Evolutionary conservation across 371 early-diverging fungal genomes (phyloP), one percentile per base, ranked within the genome.

Genomic region (Mortierella sp.): DNA sequence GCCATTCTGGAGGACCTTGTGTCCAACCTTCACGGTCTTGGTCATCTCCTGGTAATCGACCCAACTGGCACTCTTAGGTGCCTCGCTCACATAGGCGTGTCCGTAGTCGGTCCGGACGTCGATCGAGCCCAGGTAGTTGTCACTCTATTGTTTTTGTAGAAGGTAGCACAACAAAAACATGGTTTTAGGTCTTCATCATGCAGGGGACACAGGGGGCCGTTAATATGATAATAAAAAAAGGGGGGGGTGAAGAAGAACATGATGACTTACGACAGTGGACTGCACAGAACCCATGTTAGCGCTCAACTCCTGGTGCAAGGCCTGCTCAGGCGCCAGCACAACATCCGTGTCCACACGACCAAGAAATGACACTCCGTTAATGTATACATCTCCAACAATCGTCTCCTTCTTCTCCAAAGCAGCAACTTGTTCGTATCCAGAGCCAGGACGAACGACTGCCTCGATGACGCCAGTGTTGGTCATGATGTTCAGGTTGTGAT

Each of bases 71-170:
- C 82, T 81, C 8, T 44, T 21, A 16, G 56, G 44, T 10, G 65
- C 74, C 32, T 77, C 77, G 6, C 21, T 43, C 11, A 81, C 75
- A 10, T 27, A 32, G 16, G 43, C 27, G 14, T 43, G 27, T 16
- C 82, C 77, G 21, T 74, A 51, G 10, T 51, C 49, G 6, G 74
- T 77, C 24, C 35, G 49, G 27, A 81, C 44, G 4, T 44, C 44
- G 71, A 81, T 29, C n/a, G 21, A 35, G 6, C 82, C 82, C 48
- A 81, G 21, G 21, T 71, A 81, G 18, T 74, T 77, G 71, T 81
- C 82, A 7, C 43, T 48, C 80, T 80, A 54, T 58, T 32, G 12
- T 41, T 4, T 4, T 14, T 12, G 41, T 41, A 41, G 7, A 41
- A 46, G 48, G 14, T 38, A 4, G 48, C 54, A 21, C 12, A 41